A percentile compares a stretch with the other conserved stretches of the same genome.
Evolutionary conservation across 768 basidiomycete genomes (phyloP).

Genomic region (Leccinum arenicola): DNA sequence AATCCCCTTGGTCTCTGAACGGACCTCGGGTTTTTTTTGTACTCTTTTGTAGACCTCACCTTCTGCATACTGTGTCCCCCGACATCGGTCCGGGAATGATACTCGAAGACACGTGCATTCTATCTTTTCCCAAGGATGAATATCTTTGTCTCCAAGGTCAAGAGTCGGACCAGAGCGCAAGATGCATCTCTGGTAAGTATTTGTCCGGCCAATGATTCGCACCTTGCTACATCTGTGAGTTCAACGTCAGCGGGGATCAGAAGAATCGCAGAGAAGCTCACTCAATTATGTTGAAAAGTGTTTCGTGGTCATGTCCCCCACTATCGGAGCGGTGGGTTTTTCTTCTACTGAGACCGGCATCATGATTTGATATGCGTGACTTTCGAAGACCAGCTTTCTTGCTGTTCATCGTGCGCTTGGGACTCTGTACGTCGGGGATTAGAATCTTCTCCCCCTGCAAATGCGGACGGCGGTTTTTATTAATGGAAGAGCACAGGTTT

Average conservation of each 20-base stretch:
- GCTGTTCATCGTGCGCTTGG: slow-evolving; percentile 81
- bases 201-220: too few species aligned
- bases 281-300: slow-evolving; percentile 42
- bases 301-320: slow-evolving; percentile 89
- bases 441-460: not conserved
- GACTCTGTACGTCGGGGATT: slow-evolving; percentile 58
- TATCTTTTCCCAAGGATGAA: slow-evolving; percentile 54
- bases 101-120: slow-evolving; percentile 43
- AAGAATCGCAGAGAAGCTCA: slow-evolving; percentile 3
- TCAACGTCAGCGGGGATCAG: slow-evolving; percentile 10
- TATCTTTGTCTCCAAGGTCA: slow-evolving; percentile 83
- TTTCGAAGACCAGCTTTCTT: slow-evolving; percentile 75
- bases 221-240: slow-evolving; percentile 54
- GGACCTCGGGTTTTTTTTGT: slow-evolving; percentile 72
- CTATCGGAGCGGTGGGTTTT: slow-evolving; percentile 72
- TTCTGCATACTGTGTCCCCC: slow-evolving; percentile 74
- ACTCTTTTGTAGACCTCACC: slow-evolving; percentile 82
- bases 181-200: slow-evolving; percentile 1
- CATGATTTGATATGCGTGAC: slow-evolving; percentile 9
- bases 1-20: slow-evolving; percentile 63
- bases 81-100: slow-evolving; percentile 39
- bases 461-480: not conserved
- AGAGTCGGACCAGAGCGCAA: slow-evolving; percentile 61
- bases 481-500: slow-evolving; percentile 43
- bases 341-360: not conserved